phyloP scores from a whole-genome alignment of 2,329 filamentous ascomycete genomes.

The Coleophoma crateriformis region DNA sequence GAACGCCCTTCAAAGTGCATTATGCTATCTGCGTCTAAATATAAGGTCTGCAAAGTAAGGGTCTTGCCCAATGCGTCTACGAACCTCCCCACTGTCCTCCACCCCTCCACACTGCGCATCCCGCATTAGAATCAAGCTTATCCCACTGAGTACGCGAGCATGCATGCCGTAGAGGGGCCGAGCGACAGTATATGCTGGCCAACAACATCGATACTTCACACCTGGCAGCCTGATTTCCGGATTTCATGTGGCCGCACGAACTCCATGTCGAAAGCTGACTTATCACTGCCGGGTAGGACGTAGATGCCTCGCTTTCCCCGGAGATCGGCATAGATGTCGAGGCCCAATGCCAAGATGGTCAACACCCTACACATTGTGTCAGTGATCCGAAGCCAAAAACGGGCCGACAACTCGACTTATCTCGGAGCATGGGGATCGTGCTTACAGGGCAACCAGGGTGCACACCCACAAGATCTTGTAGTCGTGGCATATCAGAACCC shows the following conservation, averaged over 20 bases:
- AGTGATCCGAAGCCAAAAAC: background rate
- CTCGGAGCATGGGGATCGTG: background rate
- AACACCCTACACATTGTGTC: conserved; percentile 10
- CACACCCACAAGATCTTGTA: conserved; percentile 24
- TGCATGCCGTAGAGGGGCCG: too few species aligned
- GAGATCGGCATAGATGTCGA: conserved; percentile 18
- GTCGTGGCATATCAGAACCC: conserved; percentile 19
- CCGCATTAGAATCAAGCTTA: too few species aligned
- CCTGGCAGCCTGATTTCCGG: background rate
- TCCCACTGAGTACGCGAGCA: too few species aligned
- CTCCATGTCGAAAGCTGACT: conserved; percentile 11
- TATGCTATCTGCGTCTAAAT: too few species aligned
- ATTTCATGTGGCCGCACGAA: conserved; percentile 8
- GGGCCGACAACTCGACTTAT: background rate
- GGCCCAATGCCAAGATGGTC: conserved; percentile 15
- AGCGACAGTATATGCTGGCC: too few species aligned
- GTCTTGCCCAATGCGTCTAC: too few species aligned
- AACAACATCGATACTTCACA: too few species aligned
- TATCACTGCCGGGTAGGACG: conserved; percentile 18
- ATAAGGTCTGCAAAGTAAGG: too few species aligned
- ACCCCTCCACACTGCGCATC: too few species aligned
- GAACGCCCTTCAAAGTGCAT: too few species aligned
- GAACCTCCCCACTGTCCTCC: too few species aligned
- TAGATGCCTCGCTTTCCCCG: conserved; percentile 15
- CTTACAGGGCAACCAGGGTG: conserved; percentile 20